phyloP scores from a whole-genome alignment of 2,329 filamentous ascomycete genomes.

The Chaetomium olivaceum region DNA sequence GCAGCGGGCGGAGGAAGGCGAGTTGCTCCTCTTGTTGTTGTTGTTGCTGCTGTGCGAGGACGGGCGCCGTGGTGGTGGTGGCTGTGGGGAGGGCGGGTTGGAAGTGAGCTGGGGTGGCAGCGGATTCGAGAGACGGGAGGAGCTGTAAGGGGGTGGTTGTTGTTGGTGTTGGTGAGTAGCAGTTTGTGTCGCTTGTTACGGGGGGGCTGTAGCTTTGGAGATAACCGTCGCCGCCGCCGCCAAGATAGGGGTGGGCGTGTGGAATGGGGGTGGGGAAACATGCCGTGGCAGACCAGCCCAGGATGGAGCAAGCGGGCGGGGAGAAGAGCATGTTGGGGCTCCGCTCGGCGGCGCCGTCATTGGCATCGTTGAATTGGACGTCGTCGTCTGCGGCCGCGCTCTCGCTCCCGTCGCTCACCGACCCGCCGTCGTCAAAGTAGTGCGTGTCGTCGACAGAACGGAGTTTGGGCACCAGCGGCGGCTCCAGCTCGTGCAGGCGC shows the following conservation, averaged over 20 bases:
- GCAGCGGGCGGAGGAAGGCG: constrained; percentile 17
- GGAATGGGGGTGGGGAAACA: neutral
- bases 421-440: constrained; percentile 85
- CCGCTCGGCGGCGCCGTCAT: constrained; percentile 14
- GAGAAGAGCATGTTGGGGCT: neutral
- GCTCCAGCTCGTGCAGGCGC: constrained; percentile 65
- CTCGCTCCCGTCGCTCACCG: constrained; percentile 64
- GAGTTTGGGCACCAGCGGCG: constrained; percentile 80
- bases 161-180: neutral
- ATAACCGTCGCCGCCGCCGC: neutral
- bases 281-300: neutral
- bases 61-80: neutral
- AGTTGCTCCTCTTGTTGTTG: constrained; percentile 8
- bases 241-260: neutral
- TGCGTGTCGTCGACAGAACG: constrained; percentile 70
- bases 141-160: neutral
- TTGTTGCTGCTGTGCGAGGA: neutral
- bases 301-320: neutral
- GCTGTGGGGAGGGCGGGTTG: neutral
- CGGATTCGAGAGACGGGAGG: constrained; percentile 7
- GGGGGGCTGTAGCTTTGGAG: neutral
- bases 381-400: constrained; percentile 42
- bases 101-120: neutral
- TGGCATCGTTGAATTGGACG: constrained; percentile 13
- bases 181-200: neutral